Base-by-base conservation (phyloP, 805 yeast genomes). In the Brettanomyces custersianus region DNA sequence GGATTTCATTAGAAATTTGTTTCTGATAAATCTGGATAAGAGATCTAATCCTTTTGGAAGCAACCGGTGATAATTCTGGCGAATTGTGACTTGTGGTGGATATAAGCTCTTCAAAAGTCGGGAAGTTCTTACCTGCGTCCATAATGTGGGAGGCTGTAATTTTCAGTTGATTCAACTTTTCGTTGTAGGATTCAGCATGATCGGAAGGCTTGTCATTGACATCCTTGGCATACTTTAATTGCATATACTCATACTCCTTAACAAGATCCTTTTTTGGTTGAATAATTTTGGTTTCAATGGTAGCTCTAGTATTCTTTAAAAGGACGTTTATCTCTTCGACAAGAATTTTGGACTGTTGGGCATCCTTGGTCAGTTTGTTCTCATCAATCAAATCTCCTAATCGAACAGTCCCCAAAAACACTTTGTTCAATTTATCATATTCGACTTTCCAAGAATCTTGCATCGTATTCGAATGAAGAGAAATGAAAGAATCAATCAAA, bases 391-490 rank as follows among this genome's bases (percentile, higher is more conserved):
- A 50, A 7, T 54, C 57, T 3, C 56, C 41, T 16, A 74, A 42
- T 4, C 38, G 38, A 6, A 63, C 0, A 30, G 26, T 6, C 7
- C 20, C 20, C n/a, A n/a, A n/a, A n/a, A n/a, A n/a, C 15, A 12
- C 28, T 5, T 10, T 16, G 13, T 15, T 41, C 29, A 63, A 40
- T 6, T 48, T 47, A 5, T 49, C 38, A 34, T 51, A 66, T 23
- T 60, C 55, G 0, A 38, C 46, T 31, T 47, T 47, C 74, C 75
- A 70, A 22, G 55, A 49, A 19, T 65, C 60, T 16, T 62, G 57
- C 38, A 76, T 50, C 4, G 68, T 61, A 40, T 70, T 68, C 33
- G 57, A 39, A 39, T 60, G 63, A 17, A 72, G 48, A 8, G 62
- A 33, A 33, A 59, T 59, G 36, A 55, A 46, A 7, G 43, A 36